Evolutionary conservation across 768 basidiomycete genomes (phyloP), one percentile per base, ranked within the genome.

Genomic region (Favolaschia claudopus): DNA sequence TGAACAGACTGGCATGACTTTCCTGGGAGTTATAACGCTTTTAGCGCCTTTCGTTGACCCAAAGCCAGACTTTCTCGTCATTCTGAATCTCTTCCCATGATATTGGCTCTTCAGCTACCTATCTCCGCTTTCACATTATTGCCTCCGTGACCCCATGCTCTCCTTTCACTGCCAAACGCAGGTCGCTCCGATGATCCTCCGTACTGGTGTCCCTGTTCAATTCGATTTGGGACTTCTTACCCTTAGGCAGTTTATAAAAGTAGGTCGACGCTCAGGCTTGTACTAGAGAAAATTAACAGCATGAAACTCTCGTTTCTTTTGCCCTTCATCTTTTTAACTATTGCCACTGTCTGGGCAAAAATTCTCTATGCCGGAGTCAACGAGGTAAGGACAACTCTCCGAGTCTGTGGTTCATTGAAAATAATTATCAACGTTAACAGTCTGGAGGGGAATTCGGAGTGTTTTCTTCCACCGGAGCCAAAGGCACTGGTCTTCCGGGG

Each of bases 381-480:
- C 50, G 78, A 82, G 74, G 79, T 80, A 51, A 8, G 55, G 29
- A 12, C 20, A 20, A 5, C 20, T 55, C 4, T 22, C 14, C 29
- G 19, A 27, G 28, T 29, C 19, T 43, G 27, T 24, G 52, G 29
- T 20, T n/a, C 15, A 24, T 45, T 22, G 20, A 31, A 14, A 20
- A 14, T 47, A 6, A 7, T 25, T 34, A 27, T 59, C 15, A 48
- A 1, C 19, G 12, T 13, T 22, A 12, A 20, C 51, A 81, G 80
- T 82, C 79, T 31, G 79, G 80, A 14, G 79, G 79, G 2, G 79
- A 82, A 65, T 82, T 82, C 61, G 78, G 79, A 8, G 78, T 79
- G 15, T 79, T 74, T 51, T 67, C 74, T 13, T 58, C 72, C 7
- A 65, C 59, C 34, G 74, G 70, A 27, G 71, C 72, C 20, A 61